These are phyloP conservation scores for Harringtonia lauricola DNA, from an alignment of 2,329 filamentous ascomycete genomes.

Conservation along the genomic window DNA sequence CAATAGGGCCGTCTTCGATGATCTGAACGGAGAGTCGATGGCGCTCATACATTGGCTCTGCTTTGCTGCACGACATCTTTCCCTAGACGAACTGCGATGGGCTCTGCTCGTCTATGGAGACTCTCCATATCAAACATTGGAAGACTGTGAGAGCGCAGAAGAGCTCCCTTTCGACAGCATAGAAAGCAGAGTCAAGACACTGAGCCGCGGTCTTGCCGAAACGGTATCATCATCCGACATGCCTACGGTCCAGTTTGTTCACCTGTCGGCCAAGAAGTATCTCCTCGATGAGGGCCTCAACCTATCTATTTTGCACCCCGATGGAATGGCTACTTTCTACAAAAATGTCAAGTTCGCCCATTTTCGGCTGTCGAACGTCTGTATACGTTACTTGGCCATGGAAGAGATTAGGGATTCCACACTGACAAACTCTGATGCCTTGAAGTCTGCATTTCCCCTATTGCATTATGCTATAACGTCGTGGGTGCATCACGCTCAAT, in stretches of 20 bases:
- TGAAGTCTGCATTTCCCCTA: background rate
- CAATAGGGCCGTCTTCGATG: too few species aligned
- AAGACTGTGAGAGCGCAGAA: background rate
- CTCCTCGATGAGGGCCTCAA: background rate
- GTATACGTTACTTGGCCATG: background rate
- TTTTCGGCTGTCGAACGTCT: background rate
- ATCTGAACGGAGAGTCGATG: background rate
- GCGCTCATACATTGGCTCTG: background rate
- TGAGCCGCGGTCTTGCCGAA: background rate
- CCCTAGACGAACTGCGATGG: background rate
- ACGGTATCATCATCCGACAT: background rate
- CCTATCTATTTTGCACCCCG: background rate
- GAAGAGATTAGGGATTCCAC: background rate
- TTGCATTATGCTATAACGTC: background rate
- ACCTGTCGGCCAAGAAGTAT: background rate
- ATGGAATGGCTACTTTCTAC: background rate
- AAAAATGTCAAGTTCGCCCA: background rate
- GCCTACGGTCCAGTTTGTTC: background rate
- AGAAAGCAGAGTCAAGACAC: background rate
- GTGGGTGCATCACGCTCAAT: background rate
- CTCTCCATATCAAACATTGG: background rate
- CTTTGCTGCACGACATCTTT: background rate
- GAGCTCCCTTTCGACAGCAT: background rate
- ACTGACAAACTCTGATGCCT: background rate
- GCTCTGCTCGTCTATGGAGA: background rate